These are phyloP conservation scores for Xylaria sp. DNA, from an alignment of 2,329 filamentous ascomycete genomes.

Conservation along the genomic window DNA sequence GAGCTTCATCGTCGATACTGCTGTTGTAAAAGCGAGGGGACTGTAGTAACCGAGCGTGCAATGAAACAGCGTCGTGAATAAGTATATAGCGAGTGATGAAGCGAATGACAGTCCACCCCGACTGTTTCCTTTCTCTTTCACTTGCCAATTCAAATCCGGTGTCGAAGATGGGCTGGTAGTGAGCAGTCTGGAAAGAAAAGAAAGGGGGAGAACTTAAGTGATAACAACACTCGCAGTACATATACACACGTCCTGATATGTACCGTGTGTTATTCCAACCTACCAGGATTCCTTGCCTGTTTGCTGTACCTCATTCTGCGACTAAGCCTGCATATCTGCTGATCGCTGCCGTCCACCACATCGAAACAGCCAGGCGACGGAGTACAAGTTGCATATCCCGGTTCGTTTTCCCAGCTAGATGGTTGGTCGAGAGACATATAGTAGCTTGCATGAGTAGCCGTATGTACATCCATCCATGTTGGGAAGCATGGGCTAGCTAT, in stretches of 20 bases:
- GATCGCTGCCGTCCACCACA: slow-evolving; percentile 30
- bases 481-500: slow-evolving; percentile 20
- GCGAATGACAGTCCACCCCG: slow-evolving; percentile 42
- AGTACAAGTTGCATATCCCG: slow-evolving; percentile 38
- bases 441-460: slow-evolving; percentile 20
- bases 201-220: slow-evolving; percentile 7
- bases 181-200: slow-evolving; percentile 10
- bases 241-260: slow-evolving; percentile 16
- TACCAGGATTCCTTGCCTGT: slow-evolving; percentile 27
- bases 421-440: slow-evolving; percentile 26
- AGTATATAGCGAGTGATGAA: slow-evolving; percentile 39
- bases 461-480: slow-evolving; percentile 15
- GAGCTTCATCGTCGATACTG: slow-evolving; percentile 46
- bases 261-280: slow-evolving; percentile 17
- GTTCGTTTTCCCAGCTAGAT: slow-evolving; percentile 28
- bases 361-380: slow-evolving; percentile 39
- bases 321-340: slow-evolving; percentile 27
- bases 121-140: slow-evolving; percentile 38
- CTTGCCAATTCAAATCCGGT: slow-evolving; percentile 13
- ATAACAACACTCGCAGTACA: slow-evolving; percentile 16
- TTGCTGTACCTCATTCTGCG: slow-evolving; percentile 31
- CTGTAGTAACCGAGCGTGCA: slow-evolving; percentile 23
- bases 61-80: slow-evolving; percentile 6
- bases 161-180: slow-evolving; percentile 12
- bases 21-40: slow-evolving; percentile 22